phyloP scores from a whole-genome alignment of 305 asterid genomes.

The Fraxinus angustifolia region DNA sequence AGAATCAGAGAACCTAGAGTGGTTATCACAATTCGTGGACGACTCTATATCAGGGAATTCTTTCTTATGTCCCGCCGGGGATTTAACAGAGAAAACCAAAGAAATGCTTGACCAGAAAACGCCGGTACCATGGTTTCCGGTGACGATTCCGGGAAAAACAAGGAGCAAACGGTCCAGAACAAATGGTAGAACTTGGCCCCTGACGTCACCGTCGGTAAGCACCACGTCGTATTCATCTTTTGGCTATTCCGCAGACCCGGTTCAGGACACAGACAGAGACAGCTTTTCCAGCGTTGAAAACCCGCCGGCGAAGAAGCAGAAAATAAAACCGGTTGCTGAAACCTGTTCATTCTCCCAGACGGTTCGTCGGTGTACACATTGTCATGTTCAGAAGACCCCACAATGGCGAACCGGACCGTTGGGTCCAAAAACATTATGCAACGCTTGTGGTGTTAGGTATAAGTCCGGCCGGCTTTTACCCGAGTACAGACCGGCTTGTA shows the following conservation, averaged over 20 bases:
- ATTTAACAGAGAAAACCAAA: constrained; percentile 37
- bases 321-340: constrained; percentile 43
- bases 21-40: constrained; percentile 89
- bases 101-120: constrained; percentile 26
- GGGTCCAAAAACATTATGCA: constrained; percentile 88
- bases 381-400: constrained; percentile 93
- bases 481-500: constrained; percentile 92
- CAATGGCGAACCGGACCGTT: constrained; percentile 99
- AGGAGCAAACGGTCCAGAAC: constrained; percentile 25
- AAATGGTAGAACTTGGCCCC: constrained; percentile 38
- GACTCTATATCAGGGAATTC: constrained; percentile 63
- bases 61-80: constrained; percentile 45
- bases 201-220: constrained; percentile 44
- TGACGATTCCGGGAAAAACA: constrained; percentile 49
- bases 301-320: constrained; percentile 62
- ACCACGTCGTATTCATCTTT: constrained; percentile 54
- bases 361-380: constrained; percentile 78
- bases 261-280: constrained; percentile 47
- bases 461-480: constrained; percentile 94
- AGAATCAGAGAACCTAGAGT: constrained; percentile 82
- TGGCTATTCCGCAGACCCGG: constrained; percentile 48
- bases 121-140: constrained; percentile 35
- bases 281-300: constrained; percentile 47
- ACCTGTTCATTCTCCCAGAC: constrained; percentile 31
- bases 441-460: constrained; percentile 95